A percentile compares a stretch with the other conserved stretches of the same genome.
phyloP scores from a whole-genome alignment of 208 protist genomes.

The Zelonia costaricensis region DNA sequence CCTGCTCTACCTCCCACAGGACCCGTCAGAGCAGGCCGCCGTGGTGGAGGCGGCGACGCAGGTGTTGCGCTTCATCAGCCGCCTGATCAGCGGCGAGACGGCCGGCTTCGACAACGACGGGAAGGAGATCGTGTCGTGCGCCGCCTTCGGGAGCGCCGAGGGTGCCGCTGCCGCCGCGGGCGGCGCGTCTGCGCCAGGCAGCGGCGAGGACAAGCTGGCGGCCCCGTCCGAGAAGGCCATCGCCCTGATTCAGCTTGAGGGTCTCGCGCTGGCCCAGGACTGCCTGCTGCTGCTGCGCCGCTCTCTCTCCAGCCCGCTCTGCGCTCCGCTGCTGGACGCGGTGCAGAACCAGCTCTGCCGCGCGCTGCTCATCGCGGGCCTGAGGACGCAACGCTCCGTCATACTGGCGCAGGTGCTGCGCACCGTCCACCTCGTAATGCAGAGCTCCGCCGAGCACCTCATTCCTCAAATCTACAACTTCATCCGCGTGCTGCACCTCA shows the following conservation, averaged over 20 bases:
- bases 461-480: slow-evolving; percentile 86
- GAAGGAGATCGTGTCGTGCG: slow-evolving; percentile 14
- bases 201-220: slow-evolving; percentile 20
- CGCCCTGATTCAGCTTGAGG: slow-evolving; percentile 71
- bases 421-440: slow-evolving; percentile 71
- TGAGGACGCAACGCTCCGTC: slow-evolving; percentile 64
- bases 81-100: slow-evolving; percentile 49
- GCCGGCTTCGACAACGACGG: slow-evolving; percentile 34
- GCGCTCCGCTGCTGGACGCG: slow-evolving; percentile 36
- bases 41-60: slow-evolving; percentile 17
- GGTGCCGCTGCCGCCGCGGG: neutral
- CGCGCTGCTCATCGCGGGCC: slow-evolving; percentile 68
- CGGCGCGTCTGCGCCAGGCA: slow-evolving; percentile 9
- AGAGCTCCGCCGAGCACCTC: slow-evolving; percentile 44
- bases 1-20: slow-evolving; percentile 2
- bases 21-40: slow-evolving; percentile 4
- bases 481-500: slow-evolving; percentile 78
- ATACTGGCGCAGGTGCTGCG: slow-evolving; percentile 85
- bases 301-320: slow-evolving; percentile 6
- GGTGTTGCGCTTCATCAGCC: slow-evolving; percentile 49
- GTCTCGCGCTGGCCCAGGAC: slow-evolving; percentile 65
- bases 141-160: neutral
- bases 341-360: slow-evolving; percentile 79
- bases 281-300: slow-evolving; percentile 55
- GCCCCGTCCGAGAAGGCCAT: slow-evolving; percentile 17